A percentile compares a stretch with the other conserved stretches of the same genome.
phyloP scores from a whole-genome alignment of 352 stramenopile species.

The Hyaloperonospora arabidopsidis region DNA sequence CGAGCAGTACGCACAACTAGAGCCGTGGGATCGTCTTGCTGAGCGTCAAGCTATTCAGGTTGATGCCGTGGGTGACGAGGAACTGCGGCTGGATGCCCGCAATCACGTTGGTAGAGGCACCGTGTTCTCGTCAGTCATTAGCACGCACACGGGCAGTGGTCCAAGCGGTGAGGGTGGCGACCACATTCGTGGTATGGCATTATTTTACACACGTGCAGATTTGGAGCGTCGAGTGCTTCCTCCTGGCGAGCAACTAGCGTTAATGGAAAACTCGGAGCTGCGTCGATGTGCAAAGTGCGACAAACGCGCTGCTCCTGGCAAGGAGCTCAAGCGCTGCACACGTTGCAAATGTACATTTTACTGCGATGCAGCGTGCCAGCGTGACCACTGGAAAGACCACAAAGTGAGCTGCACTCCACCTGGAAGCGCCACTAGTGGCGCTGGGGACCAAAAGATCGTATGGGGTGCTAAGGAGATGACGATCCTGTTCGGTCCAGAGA shows the following conservation, averaged over 20 bases:
- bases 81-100: constrained; percentile 55
- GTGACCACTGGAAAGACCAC: constrained; percentile 76
- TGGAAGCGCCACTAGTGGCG: constrained; percentile 17
- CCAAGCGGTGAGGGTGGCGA: constrained; percentile 28
- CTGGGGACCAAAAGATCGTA: constrained; percentile 43
- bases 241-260: constrained; percentile 49
- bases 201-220: constrained; percentile 74
- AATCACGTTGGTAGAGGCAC: constrained; percentile 48
- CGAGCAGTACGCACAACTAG: constrained; percentile 49
- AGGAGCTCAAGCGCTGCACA: constrained; percentile 73
- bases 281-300: constrained; percentile 71
- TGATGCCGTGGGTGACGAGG: constrained; percentile 49
- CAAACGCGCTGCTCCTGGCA: constrained; percentile 49
- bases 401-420: constrained; percentile 66
- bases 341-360: constrained; percentile 83
- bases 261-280: constrained; percentile 64
- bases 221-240: constrained; percentile 69
- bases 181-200: constrained; percentile 63
- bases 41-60: constrained; percentile 79
- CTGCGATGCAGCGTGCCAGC: constrained; percentile 65
- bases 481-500: constrained; percentile 61
- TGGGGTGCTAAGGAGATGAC: constrained; percentile 82
- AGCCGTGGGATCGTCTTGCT: constrained; percentile 59
- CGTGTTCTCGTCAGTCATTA: constrained; percentile 71
- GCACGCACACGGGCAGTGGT: constrained; percentile 32